Conservation (phyloP, 441 rosid species). For the Pelargonium citronellum region DNA sequence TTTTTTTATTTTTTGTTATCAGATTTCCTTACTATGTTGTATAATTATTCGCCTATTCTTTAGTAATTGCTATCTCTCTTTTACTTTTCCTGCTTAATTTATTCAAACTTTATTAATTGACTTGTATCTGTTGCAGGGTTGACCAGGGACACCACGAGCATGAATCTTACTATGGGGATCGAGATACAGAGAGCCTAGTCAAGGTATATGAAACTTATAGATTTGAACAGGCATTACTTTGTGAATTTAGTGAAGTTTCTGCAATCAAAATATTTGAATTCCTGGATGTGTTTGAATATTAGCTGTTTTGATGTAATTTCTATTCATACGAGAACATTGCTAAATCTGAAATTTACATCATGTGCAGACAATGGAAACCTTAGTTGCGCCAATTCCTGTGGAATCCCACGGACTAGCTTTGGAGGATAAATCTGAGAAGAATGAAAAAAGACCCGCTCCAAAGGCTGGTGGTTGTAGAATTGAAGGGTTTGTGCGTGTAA, state of each 20-base stretch:
- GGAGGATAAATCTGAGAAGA: slow-evolving; percentile 41
- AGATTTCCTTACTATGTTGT: no score
- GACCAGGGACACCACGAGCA: slow-evolving; percentile 98
- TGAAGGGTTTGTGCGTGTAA: slow-evolving; percentile 93
- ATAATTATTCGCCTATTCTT: no score
- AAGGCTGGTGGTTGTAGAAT: slow-evolving; percentile 90
- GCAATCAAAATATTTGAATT: neutral
- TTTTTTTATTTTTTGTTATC: no score
- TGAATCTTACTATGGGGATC: slow-evolving; percentile 97
- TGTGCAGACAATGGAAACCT: slow-evolving; percentile 65
- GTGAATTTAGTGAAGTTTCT: neutral
- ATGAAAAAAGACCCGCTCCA: slow-evolving; percentile 78
- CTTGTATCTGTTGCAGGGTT: slow-evolving; percentile 38
- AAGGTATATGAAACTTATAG: slow-evolving; percentile 40
- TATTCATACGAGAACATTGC: neutral
- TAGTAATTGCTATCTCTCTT: neutral
- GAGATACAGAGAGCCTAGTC: slow-evolving; percentile 88
- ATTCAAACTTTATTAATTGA: neutral
- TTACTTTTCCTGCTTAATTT: slow-evolving; percentile 5
- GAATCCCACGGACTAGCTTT: slow-evolving; percentile 49
- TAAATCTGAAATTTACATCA: slow-evolving; percentile 21
- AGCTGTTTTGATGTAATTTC: neutral
- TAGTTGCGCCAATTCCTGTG: slow-evolving; percentile 61
- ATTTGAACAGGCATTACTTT: neutral
- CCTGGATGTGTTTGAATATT: neutral